Evolutionary conservation across 495 filamentous ascomycete genomes (phyloP), one percentile per base, ranked within the genome.

Genomic region (Penicillium bovifimosum): DNA sequence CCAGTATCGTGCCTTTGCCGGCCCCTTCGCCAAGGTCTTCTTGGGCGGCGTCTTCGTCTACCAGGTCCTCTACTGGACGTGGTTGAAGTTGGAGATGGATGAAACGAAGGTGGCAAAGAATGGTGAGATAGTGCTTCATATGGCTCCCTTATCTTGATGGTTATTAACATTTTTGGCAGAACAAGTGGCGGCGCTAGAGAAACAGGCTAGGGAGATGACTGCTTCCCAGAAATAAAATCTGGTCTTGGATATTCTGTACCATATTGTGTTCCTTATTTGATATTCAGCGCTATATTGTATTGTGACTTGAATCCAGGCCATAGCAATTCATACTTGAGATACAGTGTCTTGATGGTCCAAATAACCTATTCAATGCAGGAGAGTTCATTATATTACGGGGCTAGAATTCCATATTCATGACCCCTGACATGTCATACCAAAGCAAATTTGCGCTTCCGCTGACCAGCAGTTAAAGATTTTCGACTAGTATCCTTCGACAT

Each of bases 21-120:
- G 86, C 6, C 91, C 93, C 10, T 80, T 97, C 51, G 79, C 79
- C 33, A 97, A 96, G 70, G 85, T 87, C 52, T 86, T 95, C 60
- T 78, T 96, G 8, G 83, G 90, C 44, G 88, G 90, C 11, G 75
- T 96, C 18, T 86, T 95, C 67, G 88, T 86, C 0, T 98, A 96
- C 71, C 93, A 98, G 67, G 61, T 88, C 9, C 68, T 82, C 20
- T 95, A 96, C 69, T 95, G 81, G 80, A 70, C 75, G 17, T 98
- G 92, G 93, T 52, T 82, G 68, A 93, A 88, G 70, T 74, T 97
- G n/a, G 92, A 96, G 71, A 78, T 75, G 47, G 76, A 88, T 53
- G 88, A 91, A 65, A 71, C 77, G 27, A 87, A 82, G 69, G 70
- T 76, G 9, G 75, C 85, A 39, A 82, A 81, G 63, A 76, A 76